These are phyloP conservation scores for Chytriomyces hyalinus DNA, from an alignment of 192 early-diverging fungal species.

Conservation along the genomic window DNA sequence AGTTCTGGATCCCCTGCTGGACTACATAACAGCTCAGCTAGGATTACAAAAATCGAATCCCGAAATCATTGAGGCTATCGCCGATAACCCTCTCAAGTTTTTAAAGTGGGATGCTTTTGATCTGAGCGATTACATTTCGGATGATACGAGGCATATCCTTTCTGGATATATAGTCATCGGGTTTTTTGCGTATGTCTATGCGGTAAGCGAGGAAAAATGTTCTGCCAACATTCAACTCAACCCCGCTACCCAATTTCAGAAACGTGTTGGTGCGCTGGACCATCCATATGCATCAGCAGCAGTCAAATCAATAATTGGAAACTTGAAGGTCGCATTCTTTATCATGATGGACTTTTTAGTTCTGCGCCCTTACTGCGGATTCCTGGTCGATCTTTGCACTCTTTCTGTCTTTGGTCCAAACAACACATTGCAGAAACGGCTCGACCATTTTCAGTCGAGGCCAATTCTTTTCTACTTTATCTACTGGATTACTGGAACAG, in stretches of 20 bases:
- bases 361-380: not conserved
- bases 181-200: not conserved
- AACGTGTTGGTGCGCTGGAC: not conserved
- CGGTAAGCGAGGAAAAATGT: not conserved
- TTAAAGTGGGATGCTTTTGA: not conserved
- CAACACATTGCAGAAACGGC: not conserved
- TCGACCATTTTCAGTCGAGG: not conserved
- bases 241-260: too few species aligned
- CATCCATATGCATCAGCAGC: not conserved
- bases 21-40: not conserved
- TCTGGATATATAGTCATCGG: not conserved
- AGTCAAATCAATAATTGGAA: not conserved
- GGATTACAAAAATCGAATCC: not conserved
- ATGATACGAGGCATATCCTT: not conserved
- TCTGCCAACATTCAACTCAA: too few species aligned
- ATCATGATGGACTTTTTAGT: constrained; percentile 2
- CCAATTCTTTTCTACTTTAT: not conserved
- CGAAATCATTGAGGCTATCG: not conserved
- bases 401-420: not conserved
- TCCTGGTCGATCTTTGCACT: not conserved
- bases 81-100: not conserved
- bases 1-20: not conserved
- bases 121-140: not conserved
- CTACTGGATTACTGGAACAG: constrained; percentile 3
- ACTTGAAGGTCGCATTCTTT: not conserved